Conservation (phyloP, 305 asterid genomes). For the Solanum hybrid region DNA sequence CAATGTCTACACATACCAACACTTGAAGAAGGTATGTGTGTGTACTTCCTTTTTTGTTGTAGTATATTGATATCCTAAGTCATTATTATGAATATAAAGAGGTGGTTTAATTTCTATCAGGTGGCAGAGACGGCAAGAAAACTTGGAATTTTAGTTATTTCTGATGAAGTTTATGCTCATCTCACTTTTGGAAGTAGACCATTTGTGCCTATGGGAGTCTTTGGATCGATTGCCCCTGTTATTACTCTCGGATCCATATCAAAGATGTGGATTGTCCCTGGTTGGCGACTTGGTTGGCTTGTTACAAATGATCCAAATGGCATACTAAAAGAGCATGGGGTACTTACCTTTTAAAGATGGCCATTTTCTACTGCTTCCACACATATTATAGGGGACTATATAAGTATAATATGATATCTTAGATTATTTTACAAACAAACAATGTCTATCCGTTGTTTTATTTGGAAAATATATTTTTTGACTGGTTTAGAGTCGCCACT, state of each 20-base stretch:
- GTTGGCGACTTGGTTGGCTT: constrained; percentile 85
- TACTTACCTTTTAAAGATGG: constrained; percentile 13
- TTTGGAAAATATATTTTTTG: too few species aligned
- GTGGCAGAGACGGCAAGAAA: constrained; percentile 70
- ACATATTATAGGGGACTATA: too few species aligned
- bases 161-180: constrained; percentile 83
- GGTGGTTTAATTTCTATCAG: constrained; percentile 20
- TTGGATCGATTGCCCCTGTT: constrained; percentile 74
- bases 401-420: too few species aligned
- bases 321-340: constrained; percentile 60
- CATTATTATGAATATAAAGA: background rate
- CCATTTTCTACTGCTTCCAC: background rate
- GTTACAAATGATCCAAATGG: constrained; percentile 63
- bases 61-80: background rate
- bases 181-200: constrained; percentile 66
- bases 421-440: too few species aligned
- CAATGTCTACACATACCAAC: constrained; percentile 54
- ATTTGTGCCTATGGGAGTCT: constrained; percentile 86
- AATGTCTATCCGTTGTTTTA: too few species aligned
- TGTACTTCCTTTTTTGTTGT: background rate
- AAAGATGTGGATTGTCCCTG: constrained; percentile 89
- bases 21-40: constrained; percentile 45
- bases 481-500: too few species aligned
- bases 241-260: constrained; percentile 86
- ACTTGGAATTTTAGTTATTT: constrained; percentile 72